Percentiles rank a stretch among this genome's conserved stretches.
Evolutionary conservation across 1,139 yeast genomes (phyloP).

Genomic region (Yamadazyma triangularis): DNA sequence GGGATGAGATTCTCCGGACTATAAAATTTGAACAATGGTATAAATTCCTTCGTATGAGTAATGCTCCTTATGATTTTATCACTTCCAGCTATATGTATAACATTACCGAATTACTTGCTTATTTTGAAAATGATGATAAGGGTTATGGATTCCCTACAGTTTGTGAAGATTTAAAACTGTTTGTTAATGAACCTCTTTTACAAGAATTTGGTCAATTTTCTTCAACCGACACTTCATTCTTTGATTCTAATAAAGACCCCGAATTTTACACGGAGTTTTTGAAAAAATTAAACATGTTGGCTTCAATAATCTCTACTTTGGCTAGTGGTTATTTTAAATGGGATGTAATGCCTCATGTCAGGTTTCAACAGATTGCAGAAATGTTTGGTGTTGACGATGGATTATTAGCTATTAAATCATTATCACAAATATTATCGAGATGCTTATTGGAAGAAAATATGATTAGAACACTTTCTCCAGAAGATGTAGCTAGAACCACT

Average conservation of each 20-base stretch:
- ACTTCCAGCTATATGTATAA: slow-evolving; percentile 52
- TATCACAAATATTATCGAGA: slow-evolving; percentile 46
- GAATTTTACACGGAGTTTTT: slow-evolving; percentile 30
- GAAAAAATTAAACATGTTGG: slow-evolving; percentile 25
- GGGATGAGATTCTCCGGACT: slow-evolving; percentile 31
- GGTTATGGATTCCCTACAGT: slow-evolving; percentile 42
- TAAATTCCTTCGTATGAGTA: slow-evolving; percentile 35
- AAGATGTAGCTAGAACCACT: slow-evolving; percentile 43
- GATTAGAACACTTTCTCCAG: slow-evolving; percentile 45
- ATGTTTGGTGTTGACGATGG: slow-evolving; percentile 38
- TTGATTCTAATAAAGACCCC: slow-evolving; percentile 24
- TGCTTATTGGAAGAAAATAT: slow-evolving; percentile 54
- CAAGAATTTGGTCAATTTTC: slow-evolving; percentile 15
- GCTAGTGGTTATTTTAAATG: slow-evolving; percentile 55
- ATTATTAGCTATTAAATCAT: slow-evolving; percentile 18
- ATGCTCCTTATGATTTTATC: slow-evolving; percentile 59
- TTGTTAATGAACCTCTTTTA: slow-evolving; percentile 13
- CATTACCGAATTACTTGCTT: slow-evolving; percentile 48
- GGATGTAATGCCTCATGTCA: slow-evolving; percentile 42
- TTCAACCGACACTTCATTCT: slow-evolving; percentile 18
- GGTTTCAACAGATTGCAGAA: slow-evolving; percentile 44
- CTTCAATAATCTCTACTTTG: slow-evolving; percentile 34
- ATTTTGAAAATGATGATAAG: slow-evolving; percentile 53
- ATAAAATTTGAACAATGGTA: slow-evolving; percentile 45
- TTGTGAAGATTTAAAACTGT: slow-evolving; percentile 12